Base-by-base conservation (phyloP, 1,284 basidiomycete genomes). In the Malassezia sp. region DNA sequence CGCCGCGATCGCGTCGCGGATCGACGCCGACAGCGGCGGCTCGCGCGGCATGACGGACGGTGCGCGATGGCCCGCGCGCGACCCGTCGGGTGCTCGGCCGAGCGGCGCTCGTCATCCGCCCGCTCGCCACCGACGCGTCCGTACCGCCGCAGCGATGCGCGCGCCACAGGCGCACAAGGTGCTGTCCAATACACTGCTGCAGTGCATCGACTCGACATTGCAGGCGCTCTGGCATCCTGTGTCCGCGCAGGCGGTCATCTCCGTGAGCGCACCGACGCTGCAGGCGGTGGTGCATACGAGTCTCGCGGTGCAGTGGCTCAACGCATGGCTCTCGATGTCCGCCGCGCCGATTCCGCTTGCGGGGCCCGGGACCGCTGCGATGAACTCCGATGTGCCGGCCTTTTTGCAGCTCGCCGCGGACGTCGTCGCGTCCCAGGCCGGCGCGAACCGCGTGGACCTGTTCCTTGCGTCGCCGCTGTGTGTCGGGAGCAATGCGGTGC, bases 161-260 rank as follows among this genome's bases (percentile, higher is more conserved):
- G n/a, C n/a, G n/a, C n/a, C n/a, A n/a, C n/a, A 49, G 35, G 35
- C 48, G 24, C 41, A 50, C 26, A 18, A 44, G 32, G 20, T 40
- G 30, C 30, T 50, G 28, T 33, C 38, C 31, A 42, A 32, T n/a
- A 45, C 48, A 28, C 29, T 50, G 42, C 48, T 45, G 28, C 28
- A 50, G 18, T 44, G 42, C 32, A 32, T 50, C n/a, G 48, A 50
- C 17, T 14, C 28, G 15, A 50, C 48, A 5, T 34, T 50, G 22
- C 48, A 45, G 26, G 23, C 23, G 2, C 23, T 49, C n/a, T 39
- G 27, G 20, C 22, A 38, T 8, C 35, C 29, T 14, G 14, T 9
- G 4, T 20, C 9, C 29, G 34, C 47, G 12, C 42, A 40, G 33
- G 29, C 26, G 36, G 24, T 6, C 20, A 37, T 50, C 20, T 8